Base-by-base conservation (phyloP, 106 monocot species). In the Phalaenopsis equestris region DNA sequence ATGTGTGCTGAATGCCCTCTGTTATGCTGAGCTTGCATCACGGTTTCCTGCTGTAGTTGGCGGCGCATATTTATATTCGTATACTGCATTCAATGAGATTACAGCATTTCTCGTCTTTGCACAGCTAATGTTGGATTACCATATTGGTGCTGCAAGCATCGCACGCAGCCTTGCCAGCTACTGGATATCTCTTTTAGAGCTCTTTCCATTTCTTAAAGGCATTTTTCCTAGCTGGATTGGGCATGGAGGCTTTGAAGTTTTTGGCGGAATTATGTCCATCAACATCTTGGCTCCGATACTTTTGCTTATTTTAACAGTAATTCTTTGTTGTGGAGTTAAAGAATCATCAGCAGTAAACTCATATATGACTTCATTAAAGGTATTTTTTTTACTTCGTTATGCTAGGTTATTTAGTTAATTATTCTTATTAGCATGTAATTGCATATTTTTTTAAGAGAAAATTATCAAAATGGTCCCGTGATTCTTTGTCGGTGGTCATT, bases 91-190 rank as follows among this genome's bases (percentile, higher is more conserved):
- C 47, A 94, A 94, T 68, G 98, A 94, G 85, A 85, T 98, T 43
- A 93, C 91, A 15, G 98, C 94, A 6, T 98, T 98, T 85, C 86
- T 98, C 49, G 98, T 98, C 75, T 98, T 98, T 85, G 67, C 88
- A 18, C 98, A 98, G 82, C 78, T 98, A 55, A 98, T 98, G 98
- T 67, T 99, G 38, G 98, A 99, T 73, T 94, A 99, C 78, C 98
- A 99, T 84, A 94, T 99, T 77, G 94, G 98, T 2, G 92, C 98
- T 12, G 94, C 98, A n/a, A 99, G 98, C 85, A 94, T 99, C 72
- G 94, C 94, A 6, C 85, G 98, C 46, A 99, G 98, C 80, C 83
- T 99, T 65, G 89, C 98, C 19, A 94, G 92, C 82, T 99, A 99
- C 81, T 58, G 92, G 45, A 81, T 99, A 3, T 88, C 94, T 15